Evolutionary conservation across 306 rosid genomes (phyloP), one percentile per base, ranked within the genome.

Genomic region (Lathyrus sativus): DNA sequence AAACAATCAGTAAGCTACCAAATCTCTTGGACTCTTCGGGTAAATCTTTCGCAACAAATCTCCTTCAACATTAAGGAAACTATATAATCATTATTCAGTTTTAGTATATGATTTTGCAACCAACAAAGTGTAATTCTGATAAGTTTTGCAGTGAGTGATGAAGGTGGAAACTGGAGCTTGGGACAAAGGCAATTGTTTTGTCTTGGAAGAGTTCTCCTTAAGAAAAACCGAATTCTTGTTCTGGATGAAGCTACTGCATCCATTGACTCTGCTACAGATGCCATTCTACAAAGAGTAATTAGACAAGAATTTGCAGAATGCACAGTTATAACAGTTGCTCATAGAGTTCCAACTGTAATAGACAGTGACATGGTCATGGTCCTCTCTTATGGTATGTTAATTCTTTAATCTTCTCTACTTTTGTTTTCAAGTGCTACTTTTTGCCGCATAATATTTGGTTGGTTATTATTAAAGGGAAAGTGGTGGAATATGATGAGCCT

Each of bases 291-390:
- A 57, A 55, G 38, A 81, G 73, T 88, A 72, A 91, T 91, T 60
- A 78, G 88, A 76, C 71, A 80, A 67, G 91, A 91, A 68, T 88
- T 91, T 61, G 74, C 73, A 12, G 86, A 76, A 41, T 84, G 95
- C 86, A 91, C 95, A 0, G 92, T 91, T 9, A 74, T 88, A 68
- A 82, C 95, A 0, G 91, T 85, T 11, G 91, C 96, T 81, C 95
- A 90, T 15, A 81, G 92, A 77, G 87, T 91, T 70, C 92, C 95
- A 26, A 88, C 97, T 3, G 97, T 88, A 2, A 79, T 85, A 42
- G 95, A 88, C 42, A 84, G 96, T 79, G 88, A 88, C 80, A 82
- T 82, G 90, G 96, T 90, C 86, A 82, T 90, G 88, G 96, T 90
- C 60, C 81, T 86, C 38, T 90, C 95, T 46, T 77, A 78, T 51